Conservation (phyloP, 345 rosid species). For the Brassica nigra region DNA sequence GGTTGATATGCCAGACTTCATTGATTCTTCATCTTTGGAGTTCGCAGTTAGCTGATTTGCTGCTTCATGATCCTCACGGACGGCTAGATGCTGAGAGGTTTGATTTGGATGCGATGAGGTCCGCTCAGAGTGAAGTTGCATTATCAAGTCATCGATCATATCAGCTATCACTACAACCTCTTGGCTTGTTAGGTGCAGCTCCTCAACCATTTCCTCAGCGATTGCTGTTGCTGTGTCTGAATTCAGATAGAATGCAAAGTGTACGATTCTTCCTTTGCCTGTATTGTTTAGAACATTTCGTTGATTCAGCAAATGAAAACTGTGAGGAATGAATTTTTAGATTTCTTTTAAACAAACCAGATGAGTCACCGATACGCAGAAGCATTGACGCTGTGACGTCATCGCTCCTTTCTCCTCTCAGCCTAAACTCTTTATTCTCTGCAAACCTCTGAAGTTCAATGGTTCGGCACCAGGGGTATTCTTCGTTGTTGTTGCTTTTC, state of each 20-base stretch:
- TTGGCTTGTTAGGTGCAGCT: slow-evolving; percentile 63
- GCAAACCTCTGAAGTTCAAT: slow-evolving; percentile 55
- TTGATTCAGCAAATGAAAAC: slow-evolving; percentile 16
- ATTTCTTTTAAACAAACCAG: slow-evolving; percentile 45
- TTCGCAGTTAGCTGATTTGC: slow-evolving; percentile 25
- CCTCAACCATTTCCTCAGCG: slow-evolving; percentile 87
- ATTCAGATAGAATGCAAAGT: slow-evolving; percentile 67
- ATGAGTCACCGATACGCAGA: slow-evolving; percentile 56
- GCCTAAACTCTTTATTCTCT: slow-evolving; percentile 58
- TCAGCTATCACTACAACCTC: slow-evolving; percentile 67
- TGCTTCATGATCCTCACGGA: slow-evolving; percentile 30
- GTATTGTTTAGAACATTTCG: slow-evolving; percentile 6
- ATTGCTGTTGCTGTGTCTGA: slow-evolving; percentile 75
- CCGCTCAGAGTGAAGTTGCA: slow-evolving; percentile 51
- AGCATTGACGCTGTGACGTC: slow-evolving; percentile 55
- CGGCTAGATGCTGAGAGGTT: slow-evolving; percentile 15
- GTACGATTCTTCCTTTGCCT: slow-evolving; percentile 57
- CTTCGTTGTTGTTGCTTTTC: slow-evolving; percentile 45
- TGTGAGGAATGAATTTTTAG: neutral
- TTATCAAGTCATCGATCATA: slow-evolving; percentile 67
- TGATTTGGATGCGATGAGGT: slow-evolving; percentile 39
- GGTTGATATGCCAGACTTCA: slow-evolving; percentile 53
- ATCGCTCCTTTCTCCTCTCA: slow-evolving; percentile 56
- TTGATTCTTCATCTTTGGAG: slow-evolving; percentile 41
- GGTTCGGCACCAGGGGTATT: slow-evolving; percentile 38